These are phyloP conservation scores for Pseudonitzschia delicatissima DNA, from an alignment of 108 stramenopile genomes.

Conservation along the genomic window DNA sequence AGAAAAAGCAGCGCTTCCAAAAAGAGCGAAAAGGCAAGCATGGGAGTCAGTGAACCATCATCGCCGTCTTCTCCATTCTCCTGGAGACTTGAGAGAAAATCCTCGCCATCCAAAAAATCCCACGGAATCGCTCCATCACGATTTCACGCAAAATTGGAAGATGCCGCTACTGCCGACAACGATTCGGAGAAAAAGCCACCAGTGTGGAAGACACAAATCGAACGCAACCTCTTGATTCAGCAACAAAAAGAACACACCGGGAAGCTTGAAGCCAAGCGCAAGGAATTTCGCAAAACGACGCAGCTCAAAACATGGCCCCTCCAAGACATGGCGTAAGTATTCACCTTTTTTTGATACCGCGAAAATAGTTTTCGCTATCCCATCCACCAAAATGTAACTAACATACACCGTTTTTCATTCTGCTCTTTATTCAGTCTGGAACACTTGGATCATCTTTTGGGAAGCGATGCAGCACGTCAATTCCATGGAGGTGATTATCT, in stretches of 20 bases:
- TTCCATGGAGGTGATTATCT: slow-evolving; percentile 40
- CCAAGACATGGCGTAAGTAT: slow-evolving; percentile 54
- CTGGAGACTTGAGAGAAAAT: neutral
- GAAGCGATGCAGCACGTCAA: slow-evolving; percentile 4
- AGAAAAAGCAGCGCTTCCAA: neutral
- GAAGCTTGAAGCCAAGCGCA: slow-evolving; percentile 29
- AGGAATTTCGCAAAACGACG: slow-evolving; percentile 58
- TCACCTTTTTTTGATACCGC: slow-evolving; percentile 26
- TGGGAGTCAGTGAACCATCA: slow-evolving; percentile 3
- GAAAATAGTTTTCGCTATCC: neutral
- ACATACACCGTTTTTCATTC: neutral
- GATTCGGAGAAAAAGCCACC: neutral
- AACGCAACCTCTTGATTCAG: slow-evolving; percentile 19
- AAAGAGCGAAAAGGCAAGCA: neutral
- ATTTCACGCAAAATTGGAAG: slow-evolving; percentile 15
- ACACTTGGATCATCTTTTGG: slow-evolving; percentile 30
- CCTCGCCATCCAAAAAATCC: slow-evolving; percentile 17
- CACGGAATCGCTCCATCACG: slow-evolving; percentile 25
- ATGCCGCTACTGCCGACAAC: neutral
- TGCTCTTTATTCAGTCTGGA: slow-evolving; percentile 15
- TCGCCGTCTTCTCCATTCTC: slow-evolving; percentile 3
- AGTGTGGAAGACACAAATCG: slow-evolving; percentile 14
- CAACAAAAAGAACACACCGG: slow-evolving; percentile 20
- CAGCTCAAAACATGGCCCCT: slow-evolving; percentile 71
- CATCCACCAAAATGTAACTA: neutral